Evolutionary conservation across 2,329 filamentous ascomycete species (phyloP).

Genomic region (Ophiostoma fasciatum): DNA sequence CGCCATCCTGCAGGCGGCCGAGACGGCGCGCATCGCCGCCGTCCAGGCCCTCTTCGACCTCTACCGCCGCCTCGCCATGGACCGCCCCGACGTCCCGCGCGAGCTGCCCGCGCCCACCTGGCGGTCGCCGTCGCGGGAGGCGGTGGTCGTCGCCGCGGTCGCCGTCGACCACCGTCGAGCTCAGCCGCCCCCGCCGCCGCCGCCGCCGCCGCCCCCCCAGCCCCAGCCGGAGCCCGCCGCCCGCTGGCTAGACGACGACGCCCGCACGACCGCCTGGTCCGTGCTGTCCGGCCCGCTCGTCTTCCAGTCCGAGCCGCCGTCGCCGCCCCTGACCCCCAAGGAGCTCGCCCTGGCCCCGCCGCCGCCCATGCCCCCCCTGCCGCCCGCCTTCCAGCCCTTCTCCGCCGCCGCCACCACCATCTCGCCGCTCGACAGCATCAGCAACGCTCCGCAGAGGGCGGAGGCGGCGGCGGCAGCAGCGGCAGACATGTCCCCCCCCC

Average conservation of each 20-base stretch:
- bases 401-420: neutral
- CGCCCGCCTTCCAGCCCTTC: neutral
- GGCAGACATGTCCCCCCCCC: neutral
- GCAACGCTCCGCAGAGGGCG: neutral
- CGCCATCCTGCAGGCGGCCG: conserved; percentile 20
- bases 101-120: conserved; percentile 14
- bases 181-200: neutral
- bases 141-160: neutral
- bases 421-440: neutral
- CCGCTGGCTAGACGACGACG: conserved; percentile 12
- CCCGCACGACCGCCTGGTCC: conserved; percentile 15
- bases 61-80: conserved; percentile 20
- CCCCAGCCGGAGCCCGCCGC: conserved; percentile 5
- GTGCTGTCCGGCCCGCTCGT: conserved; percentile 14
- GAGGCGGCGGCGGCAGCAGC: neutral
- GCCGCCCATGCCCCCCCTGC: conserved; percentile 4
- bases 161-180: neutral
- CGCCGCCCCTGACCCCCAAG: conserved; percentile 12
- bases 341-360: neutral
- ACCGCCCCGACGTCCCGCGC: conserved; percentile 16
- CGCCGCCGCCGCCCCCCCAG: conserved; percentile 10
- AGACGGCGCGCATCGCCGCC: conserved; percentile 18
- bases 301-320: conserved; percentile 15
- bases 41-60: conserved; percentile 21
- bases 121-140: conserved; percentile 1